Evolutionary conservation across 305 asterid species (phyloP), one percentile per base, ranked within the genome.

Genomic region (Stenogyne calaminthoides): DNA sequence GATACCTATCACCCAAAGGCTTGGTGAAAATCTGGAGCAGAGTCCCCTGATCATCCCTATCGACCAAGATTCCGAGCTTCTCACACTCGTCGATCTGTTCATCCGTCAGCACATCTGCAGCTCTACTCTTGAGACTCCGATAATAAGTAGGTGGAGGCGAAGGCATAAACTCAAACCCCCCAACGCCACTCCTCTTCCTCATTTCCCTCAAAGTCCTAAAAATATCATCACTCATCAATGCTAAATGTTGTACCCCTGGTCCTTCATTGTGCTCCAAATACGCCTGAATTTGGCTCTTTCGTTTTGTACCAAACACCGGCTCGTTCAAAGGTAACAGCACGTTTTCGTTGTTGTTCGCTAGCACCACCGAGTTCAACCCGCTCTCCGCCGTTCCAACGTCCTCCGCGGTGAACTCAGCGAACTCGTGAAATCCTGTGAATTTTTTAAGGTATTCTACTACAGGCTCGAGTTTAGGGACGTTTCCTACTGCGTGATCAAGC

Each of bases 1-100:
- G n/a, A n/a, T n/a, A n/a, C 99, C 98, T 92, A 70, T 95, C 99
- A 25, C 99, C 99, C 9, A 95, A 70, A 37, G 98, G 98, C 86
- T 90, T 92, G 72, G 98, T 95, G 84, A 95, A 92, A 27, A 95
- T 95, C 88, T 95, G 99, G 69, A 95, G 97, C 84, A 95, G 77
- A 59, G 98, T 92, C 40, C 98, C 99, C 65, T 92, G 96, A 77
- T 92, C 99, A 84, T 94, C 99, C 65, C 93, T 88, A 49, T 94
- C 99, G 15, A 92, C 96, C 89, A 94, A 78, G 67, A 94, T 92
- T 77, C 97, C 97, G 85, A 94, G 78, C 75, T 88, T 85, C 88
- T 94, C 90, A 54, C 99, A 91, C 78, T 84, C 96, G 81, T 80
- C 82, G 69, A 94, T 88, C 86, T 91, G 95, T 18, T 86, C 92